Evolutionary conservation across 2,329 filamentous ascomycete genomes (phyloP), one percentile per base, ranked within the genome.

Genomic region (Curvularia sp.): DNA sequence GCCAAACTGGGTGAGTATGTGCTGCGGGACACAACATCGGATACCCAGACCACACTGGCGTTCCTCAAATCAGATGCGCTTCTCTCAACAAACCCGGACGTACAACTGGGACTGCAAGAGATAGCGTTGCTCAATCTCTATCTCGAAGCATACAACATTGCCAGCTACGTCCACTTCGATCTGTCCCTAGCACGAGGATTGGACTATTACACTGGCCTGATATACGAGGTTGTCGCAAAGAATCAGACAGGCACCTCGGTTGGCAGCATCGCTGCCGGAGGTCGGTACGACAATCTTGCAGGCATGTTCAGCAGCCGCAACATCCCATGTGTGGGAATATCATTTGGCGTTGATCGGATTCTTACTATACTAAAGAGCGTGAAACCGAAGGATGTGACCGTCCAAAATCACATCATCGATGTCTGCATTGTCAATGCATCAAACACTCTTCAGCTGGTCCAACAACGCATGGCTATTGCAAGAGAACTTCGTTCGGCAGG

Each of bases 311-410:
- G 86, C 52, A 88, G 87, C 67, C 92, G 92, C 79, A 87, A 92
- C 74, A 90, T 96, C 49, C 92, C 90, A n/a, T 93, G 90, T 65
- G 89, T 93, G 6, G 90, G 90, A 63, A 89, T 95, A 66, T 96
- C 92, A 1, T 96, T 96, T 74, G 92, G 93, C 57, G 90, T 96
- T 46, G 92, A 96, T 77, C 88, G 92, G 65, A 96, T 97, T 71
- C 95, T 95, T 79, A 91, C 89, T 64, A 92, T 96, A 70, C 90
- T 88, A 60, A 92, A 94, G 76, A 88, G 90, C n/a, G 83, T 87
- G 49, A 83, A 91, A 77, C 86, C 85, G 58, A 85, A 83, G 56
- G 80, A 86, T 50, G 81, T 88, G 63, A 82, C 82, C 65, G 90
- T 88, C 70, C 89, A 93, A 68, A 88, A 8, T 22, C 15, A n/a